Conservation (phyloP, 2,329 filamentous ascomycete genomes). For the Alternaria longipes region DNA sequence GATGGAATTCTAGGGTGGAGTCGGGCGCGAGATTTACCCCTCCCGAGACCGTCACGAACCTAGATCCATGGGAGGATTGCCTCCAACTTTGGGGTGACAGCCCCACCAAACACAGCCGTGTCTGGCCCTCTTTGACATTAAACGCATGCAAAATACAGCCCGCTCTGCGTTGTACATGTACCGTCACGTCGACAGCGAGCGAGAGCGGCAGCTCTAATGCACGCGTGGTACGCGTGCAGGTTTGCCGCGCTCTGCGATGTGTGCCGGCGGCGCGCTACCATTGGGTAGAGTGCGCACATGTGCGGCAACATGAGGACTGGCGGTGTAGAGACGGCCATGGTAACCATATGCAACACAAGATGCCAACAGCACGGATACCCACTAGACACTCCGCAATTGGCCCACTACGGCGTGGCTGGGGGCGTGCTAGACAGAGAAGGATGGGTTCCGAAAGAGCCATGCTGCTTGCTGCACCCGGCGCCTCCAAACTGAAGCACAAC, state of each 20-base stretch:
- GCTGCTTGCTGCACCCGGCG: conserved; percentile 19
- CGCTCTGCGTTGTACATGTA: conserved; percentile 37
- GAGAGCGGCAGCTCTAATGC: conserved; percentile 28
- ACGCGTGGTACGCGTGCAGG: conserved; percentile 31
- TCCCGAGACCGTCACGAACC: conserved; percentile 18
- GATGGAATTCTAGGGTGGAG: conserved; percentile 9
- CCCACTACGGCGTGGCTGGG: conserved; percentile 23
- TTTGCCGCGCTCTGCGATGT: conserved; percentile 33
- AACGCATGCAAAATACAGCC: conserved; percentile 27
- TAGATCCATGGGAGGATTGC: conserved; percentile 11
- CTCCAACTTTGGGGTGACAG: conserved; percentile 8
- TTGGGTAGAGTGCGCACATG: conserved; percentile 11
- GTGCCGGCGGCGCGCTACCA: conserved; percentile 11
- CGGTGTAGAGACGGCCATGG: conserved; percentile 31
- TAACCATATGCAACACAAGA: conserved; percentile 11
- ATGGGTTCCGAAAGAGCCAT: conserved; percentile 23
- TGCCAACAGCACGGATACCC: conserved; percentile 22
- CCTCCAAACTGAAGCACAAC: conserved; percentile 18
- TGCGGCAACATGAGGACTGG: conserved; percentile 34
- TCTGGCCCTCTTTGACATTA: background rate
- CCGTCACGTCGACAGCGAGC: conserved; percentile 20
- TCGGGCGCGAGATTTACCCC: conserved; percentile 8
- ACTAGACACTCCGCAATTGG: conserved; percentile 23
- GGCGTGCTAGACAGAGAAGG: conserved; percentile 31
- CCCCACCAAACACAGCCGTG: conserved; percentile 22